Evolutionary conservation across 306 rosid species (phyloP).

Genomic region (Ceratonia siliqua): DNA sequence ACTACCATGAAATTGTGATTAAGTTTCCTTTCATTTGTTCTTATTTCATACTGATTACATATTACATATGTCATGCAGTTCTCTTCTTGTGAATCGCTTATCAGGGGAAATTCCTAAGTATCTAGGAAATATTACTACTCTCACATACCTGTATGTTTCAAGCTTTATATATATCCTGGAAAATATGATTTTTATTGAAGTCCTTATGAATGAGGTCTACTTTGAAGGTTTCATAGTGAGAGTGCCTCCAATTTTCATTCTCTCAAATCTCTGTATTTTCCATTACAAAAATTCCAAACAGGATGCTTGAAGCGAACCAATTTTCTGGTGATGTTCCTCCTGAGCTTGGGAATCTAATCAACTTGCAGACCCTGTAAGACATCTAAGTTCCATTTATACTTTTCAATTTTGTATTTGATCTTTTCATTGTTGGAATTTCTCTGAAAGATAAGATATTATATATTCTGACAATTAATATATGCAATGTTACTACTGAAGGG

Average conservation of each 20-base stretch:
- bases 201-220: neutral
- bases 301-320: conserved; percentile 75
- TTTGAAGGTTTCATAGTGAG: conserved; percentile 4
- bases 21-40: conserved; percentile 12
- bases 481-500: conserved; percentile 44
- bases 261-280: neutral
- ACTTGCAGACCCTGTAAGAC: conserved; percentile 59
- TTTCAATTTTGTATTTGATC: neutral
- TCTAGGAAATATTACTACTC: conserved; percentile 63
- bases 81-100: conserved; percentile 71
- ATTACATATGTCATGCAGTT: conserved; percentile 43
- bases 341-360: conserved; percentile 59
- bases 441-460: conserved; percentile 17
- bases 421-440: conserved; percentile 4
- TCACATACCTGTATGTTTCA: conserved; percentile 59
- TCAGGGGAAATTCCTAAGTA: conserved; percentile 70
- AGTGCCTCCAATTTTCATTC: conserved; percentile 2
- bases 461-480: conserved; percentile 23
- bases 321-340: conserved; percentile 67
- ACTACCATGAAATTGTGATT: neutral
- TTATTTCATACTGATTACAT: conserved; percentile 29
- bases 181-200: conserved; percentile 7
- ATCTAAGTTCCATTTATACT: conserved; percentile 20
- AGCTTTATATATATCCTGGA: neutral
- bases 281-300: conserved; percentile 29